These are phyloP conservation scores for Trichoderma guizhouense DNA, from an alignment of 2,329 filamentous ascomycete species.

Conservation along the genomic window DNA sequence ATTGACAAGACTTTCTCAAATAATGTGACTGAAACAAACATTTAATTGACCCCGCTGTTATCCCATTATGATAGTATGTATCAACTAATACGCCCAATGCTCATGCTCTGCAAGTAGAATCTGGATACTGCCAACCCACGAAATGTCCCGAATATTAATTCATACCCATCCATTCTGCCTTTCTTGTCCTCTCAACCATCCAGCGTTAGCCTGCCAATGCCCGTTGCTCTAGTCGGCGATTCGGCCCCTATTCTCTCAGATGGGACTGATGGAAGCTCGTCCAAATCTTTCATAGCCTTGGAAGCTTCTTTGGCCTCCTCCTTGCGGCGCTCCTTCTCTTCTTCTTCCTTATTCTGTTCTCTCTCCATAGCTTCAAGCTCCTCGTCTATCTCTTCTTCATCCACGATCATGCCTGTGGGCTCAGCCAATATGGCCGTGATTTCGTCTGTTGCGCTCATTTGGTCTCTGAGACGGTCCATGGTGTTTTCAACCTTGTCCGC, in stretches of 20 bases:
- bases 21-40: neutral
- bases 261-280: constrained; percentile 45
- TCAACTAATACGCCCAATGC: neutral
- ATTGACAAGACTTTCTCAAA: neutral
- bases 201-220: constrained; percentile 34
- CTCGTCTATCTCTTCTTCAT: constrained; percentile 82
- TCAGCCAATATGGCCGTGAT: constrained; percentile 74
- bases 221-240: constrained; percentile 38
- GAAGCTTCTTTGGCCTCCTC: constrained; percentile 31
- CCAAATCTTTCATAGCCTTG: constrained; percentile 51
- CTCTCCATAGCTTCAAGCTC: constrained; percentile 75
- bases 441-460: constrained; percentile 81
- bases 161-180: neutral
- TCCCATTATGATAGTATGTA: neutral
- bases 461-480: constrained; percentile 70
- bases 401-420: constrained; percentile 50
- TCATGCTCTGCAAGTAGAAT: neutral
- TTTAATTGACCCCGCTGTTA: neutral
- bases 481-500: constrained; percentile 71
- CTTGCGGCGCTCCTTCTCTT: constrained; percentile 41
- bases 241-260: constrained; percentile 8
- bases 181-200: constrained; percentile 2
- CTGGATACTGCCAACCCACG: neutral
- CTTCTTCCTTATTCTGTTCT: constrained; percentile 53
- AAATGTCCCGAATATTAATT: neutral